phyloP scores from a whole-genome alignment of 148 eudicot species.

The Rhododendron simsii region DNA sequence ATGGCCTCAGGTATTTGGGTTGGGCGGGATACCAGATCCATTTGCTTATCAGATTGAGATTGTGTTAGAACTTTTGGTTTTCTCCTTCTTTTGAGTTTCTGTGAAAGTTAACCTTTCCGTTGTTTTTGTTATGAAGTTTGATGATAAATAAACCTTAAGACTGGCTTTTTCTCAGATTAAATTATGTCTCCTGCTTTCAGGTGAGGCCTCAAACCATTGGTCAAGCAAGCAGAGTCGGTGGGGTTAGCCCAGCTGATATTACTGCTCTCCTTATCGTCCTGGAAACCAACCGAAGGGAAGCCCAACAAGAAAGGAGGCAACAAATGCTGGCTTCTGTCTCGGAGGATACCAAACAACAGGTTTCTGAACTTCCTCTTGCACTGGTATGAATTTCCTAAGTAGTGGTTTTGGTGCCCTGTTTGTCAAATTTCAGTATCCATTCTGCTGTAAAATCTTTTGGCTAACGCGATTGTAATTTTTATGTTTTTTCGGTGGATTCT shows the following conservation, averaged over 20 bases:
- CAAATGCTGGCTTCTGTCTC: slow-evolving; percentile 34
- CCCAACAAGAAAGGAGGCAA: slow-evolving; percentile 45
- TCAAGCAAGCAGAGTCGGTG: slow-evolving; percentile 96
- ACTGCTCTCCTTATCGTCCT: slow-evolving; percentile 82
- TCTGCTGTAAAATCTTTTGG: background rate
- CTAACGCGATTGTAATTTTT: background rate
- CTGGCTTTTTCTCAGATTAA: background rate
- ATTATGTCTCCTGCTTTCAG: slow-evolving; percentile 25
- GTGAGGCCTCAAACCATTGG: slow-evolving; percentile 95
- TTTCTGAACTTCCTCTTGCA: slow-evolving; percentile 26
- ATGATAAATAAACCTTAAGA: background rate
- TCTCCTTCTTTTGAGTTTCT: background rate
- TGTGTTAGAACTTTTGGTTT: background rate
- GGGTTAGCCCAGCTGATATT: slow-evolving; percentile 95
- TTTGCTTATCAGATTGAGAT: background rate
- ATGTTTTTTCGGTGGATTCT: background rate
- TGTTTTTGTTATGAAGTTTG: background rate
- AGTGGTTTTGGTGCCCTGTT: background rate
- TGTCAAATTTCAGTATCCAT: background rate
- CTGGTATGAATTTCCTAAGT: slow-evolving; percentile 23
- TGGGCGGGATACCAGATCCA: background rate
- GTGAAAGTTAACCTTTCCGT: background rate
- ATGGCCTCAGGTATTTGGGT: background rate
- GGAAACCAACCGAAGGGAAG: slow-evolving; percentile 70
- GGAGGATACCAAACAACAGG: slow-evolving; percentile 39